Percentiles rank a stretch among this genome's conserved stretches.
phyloP scores from a whole-genome alignment of 345 rosid genomes.

The Camelina hispida region DNA sequence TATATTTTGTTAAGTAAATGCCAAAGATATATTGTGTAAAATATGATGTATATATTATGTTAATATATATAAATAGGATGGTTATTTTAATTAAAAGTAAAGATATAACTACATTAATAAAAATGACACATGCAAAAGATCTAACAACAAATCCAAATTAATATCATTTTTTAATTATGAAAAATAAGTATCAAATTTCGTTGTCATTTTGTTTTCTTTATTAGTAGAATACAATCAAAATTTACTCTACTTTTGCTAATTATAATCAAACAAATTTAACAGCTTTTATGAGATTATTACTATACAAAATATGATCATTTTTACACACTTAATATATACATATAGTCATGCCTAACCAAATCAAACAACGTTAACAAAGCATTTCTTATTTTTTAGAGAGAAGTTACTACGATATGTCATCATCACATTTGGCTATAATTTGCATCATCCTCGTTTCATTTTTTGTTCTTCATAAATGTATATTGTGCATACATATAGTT shows the following conservation, averaged over 20 bases:
- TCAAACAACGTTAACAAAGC: background rate
- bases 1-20: background rate
- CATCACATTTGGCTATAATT: background rate
- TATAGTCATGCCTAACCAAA: background rate
- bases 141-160: too few species aligned
- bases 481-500: background rate
- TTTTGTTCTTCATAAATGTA: background rate
- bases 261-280: background rate
- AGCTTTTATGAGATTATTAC: background rate
- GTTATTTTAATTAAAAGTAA: background rate
- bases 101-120: background rate
- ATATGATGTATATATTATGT: too few species aligned
- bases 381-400: background rate
- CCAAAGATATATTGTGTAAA: background rate
- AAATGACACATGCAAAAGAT: background rate
- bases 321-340: background rate
- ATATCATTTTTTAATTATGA: too few species aligned
- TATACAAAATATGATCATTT: too few species aligned
- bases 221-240: background rate
- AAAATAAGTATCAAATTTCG: background rate
- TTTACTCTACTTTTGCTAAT: background rate
- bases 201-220: background rate
- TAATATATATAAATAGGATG: too few species aligned
- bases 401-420: background rate
- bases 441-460: background rate